Base-by-base conservation (phyloP, 805 yeast species). In the Vanderwaltozyma polyspora region DNA sequence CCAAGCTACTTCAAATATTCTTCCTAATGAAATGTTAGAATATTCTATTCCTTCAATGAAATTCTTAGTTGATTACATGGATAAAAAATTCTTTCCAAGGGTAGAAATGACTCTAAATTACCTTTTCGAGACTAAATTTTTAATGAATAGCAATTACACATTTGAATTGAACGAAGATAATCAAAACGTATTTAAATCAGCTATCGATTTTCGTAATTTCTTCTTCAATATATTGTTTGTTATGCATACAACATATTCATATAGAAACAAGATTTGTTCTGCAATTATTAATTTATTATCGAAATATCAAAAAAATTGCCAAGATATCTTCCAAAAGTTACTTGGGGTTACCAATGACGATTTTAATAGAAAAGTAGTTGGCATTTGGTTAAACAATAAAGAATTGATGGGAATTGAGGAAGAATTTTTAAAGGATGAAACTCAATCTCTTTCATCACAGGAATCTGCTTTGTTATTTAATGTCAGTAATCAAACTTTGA, bases 41-140 rank as follows among this genome's bases (percentile, higher is more conserved):
- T 39, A 47, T 16, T 40, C 45, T 2, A 43, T 44, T 13, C 49
- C 55, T n/a, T 64, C 68, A 6, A 36, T 64, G 16, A 47, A 47
- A 6, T 79, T 83, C 51, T 75, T 83, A 52, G 66, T 68, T 19
- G 64, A 66, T 4, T 80, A 79, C 44, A 76, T 87, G 84, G 65
- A 63, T 29, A 57, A 61, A 8, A 67, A 74, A 4, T 85, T 79
- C 46, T 63, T 80, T 31, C 75, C 85, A 1, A 72, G 74, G 28
- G 62, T 86, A 12, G 74, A 74, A 31, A 68, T 66, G 24, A 70
- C 76, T 1, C 59, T 85, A 15, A 60, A 67, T 22, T 48, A 56
- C 24, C 66, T 74, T 11, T 79, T 80, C 47, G 67, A 67, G 8
- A 67, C 63, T 14, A 57, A 65, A 18, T 59, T 70, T 45, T 60